These are phyloP conservation scores for Monilinia vaccinii-corymbosi DNA, from an alignment of 2,329 filamentous ascomycete genomes.

Conservation along the genomic window DNA sequence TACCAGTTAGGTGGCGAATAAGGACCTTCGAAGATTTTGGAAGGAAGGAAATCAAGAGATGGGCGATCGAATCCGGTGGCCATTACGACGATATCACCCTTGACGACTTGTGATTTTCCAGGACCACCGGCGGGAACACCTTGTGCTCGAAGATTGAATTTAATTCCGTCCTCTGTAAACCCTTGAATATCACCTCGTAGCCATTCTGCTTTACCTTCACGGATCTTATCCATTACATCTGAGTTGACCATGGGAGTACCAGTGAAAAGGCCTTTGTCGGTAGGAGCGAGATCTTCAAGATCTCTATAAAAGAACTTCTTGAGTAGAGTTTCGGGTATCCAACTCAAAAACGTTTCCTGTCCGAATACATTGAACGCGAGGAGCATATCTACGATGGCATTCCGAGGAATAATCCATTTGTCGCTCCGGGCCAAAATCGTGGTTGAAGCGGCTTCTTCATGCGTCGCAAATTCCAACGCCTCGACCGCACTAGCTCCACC, in stretches of 20 bases:
- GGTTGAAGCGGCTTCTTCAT: constrained; percentile 56
- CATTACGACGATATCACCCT: constrained; percentile 71
- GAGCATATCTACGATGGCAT: constrained; percentile 62
- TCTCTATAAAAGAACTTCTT: constrained; percentile 78
- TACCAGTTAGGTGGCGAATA: constrained; percentile 83
- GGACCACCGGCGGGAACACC: constrained; percentile 71
- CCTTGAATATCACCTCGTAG: constrained; percentile 68
- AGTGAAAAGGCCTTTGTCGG: constrained; percentile 65
- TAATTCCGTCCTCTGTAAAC: constrained; percentile 54
- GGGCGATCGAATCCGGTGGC: constrained; percentile 76
- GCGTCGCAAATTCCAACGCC: constrained; percentile 68
- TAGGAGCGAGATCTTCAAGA: constrained; percentile 62
- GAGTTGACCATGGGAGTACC: constrained; percentile 85
- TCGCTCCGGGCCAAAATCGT: constrained; percentile 69
- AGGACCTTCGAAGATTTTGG: constrained; percentile 61
- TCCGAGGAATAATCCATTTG: constrained; percentile 83
- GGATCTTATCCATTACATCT: constrained; percentile 67
- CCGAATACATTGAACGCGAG: constrained; percentile 73
- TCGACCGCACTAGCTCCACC: constrained; percentile 77
- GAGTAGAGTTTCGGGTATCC: constrained; percentile 68
- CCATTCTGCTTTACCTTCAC: constrained; percentile 65
- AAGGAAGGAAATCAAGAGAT: constrained; percentile 62
- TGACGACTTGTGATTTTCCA: constrained; percentile 54
- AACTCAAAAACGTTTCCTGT: constrained; percentile 64
- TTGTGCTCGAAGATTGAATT: constrained; percentile 61